Conservation (phyloP, 2,329 filamentous ascomycete species). For the Neophaeococcomyces aloes region DNA sequence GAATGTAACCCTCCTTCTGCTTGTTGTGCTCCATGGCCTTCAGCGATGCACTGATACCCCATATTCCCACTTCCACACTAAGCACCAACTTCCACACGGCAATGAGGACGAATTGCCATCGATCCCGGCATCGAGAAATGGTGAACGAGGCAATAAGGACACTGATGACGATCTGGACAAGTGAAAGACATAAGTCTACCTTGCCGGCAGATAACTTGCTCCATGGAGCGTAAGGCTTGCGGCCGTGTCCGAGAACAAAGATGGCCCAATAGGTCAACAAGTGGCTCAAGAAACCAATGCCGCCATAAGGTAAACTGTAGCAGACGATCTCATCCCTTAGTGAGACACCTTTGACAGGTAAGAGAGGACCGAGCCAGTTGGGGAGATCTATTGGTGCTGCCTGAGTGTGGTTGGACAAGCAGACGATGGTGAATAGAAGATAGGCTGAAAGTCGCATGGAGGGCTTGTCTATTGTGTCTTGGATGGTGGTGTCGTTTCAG, state of each 20-base stretch:
- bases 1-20: not conserved
- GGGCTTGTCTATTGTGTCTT: no score
- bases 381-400: not conserved
- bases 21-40: not conserved
- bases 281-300: conserved; percentile 5
- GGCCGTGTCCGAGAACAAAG: not conserved
- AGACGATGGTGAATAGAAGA: no score
- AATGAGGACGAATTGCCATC: conserved; percentile 3
- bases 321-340: not conserved
- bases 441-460: no score
- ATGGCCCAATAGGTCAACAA: conserved; percentile 7
- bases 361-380: not conserved
- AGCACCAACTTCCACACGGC: conserved; percentile 5
- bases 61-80: not conserved
- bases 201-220: not conserved
- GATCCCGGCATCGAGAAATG: not conserved
- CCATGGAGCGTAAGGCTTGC: not conserved
- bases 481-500: no score
- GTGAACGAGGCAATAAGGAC: not conserved
- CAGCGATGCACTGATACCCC: not conserved
- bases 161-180: not conserved
- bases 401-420: no score
- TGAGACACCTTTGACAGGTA: not conserved
- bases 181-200: not conserved
- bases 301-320: conserved; percentile 8